Evolutionary conservation across 192 early-diverging fungal species (phyloP).

Genomic region (Coemansia reversa): DNA sequence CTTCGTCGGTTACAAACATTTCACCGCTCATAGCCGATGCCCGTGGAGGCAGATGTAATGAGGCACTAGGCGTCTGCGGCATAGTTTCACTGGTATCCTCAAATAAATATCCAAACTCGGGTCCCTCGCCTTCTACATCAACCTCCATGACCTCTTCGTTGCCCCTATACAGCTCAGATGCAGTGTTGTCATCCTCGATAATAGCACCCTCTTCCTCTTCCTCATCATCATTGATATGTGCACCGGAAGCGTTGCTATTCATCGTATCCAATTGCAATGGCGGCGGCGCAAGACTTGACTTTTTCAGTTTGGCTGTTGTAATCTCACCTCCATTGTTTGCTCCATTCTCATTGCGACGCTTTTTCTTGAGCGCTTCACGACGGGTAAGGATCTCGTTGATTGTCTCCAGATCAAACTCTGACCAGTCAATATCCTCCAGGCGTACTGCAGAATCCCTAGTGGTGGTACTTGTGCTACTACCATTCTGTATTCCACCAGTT

Average conservation of each 20-base stretch:
- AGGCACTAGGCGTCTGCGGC: conserved; percentile 22
- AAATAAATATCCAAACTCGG: conserved; percentile 48
- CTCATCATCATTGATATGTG: not conserved
- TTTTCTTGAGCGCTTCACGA: conserved; percentile 36
- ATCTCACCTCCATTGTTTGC: conserved; percentile 1
- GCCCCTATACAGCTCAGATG: conserved; percentile 4
- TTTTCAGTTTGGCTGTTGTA: conserved; percentile 39
- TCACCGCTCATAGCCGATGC: conserved; percentile 13
- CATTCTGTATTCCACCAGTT: not conserved
- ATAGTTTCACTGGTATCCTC: conserved; percentile 26
- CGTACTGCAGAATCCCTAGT: conserved; percentile 1
- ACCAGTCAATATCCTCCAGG: conserved; percentile 51
- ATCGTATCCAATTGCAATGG: conserved; percentile 27
- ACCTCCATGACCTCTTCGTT: conserved; percentile 31
- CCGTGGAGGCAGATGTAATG: conserved; percentile 22
- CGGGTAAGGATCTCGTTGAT: conserved; percentile 44
- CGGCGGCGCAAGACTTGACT: conserved; percentile 45
- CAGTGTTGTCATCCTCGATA: not conserved
- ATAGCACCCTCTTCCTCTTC: conserved; percentile 9
- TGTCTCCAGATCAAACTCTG: conserved; percentile 48
- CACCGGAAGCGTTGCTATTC: not conserved
- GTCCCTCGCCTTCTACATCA: conserved; percentile 39
- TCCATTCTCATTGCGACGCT: conserved; percentile 9
- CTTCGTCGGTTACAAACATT: not conserved
- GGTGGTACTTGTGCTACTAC: not conserved